phyloP scores from a whole-genome alignment of 495 filamentous ascomycete species.

The Aspergillus conjunctus region DNA sequence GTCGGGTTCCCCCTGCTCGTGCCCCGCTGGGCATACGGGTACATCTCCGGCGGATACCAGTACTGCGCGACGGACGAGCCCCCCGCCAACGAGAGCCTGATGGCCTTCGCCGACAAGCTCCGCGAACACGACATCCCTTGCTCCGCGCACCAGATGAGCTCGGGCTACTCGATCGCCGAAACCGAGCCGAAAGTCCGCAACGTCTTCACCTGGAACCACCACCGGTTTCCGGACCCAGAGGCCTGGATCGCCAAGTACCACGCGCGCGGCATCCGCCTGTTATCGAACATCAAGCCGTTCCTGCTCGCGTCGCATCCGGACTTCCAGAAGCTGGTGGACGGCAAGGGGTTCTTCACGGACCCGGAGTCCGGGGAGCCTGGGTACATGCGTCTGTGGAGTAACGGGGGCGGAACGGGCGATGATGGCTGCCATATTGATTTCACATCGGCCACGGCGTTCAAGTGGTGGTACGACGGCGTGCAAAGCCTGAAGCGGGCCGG shows the following conservation, averaged over 20 bases:
- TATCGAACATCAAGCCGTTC: slow-evolving; percentile 75
- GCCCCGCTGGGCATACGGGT: slow-evolving; percentile 68
- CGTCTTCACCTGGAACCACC: slow-evolving; percentile 70
- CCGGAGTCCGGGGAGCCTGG: slow-evolving; percentile 54
- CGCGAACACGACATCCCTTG: slow-evolving; percentile 67
- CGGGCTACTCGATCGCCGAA: slow-evolving; percentile 69
- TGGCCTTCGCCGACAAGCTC: slow-evolving; percentile 62
- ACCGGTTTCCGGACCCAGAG: slow-evolving; percentile 66
- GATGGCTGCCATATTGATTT: slow-evolving; percentile 73
- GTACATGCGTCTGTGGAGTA: slow-evolving; percentile 65
- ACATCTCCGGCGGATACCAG: slow-evolving; percentile 69
- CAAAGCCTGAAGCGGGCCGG: slow-evolving; percentile 59
- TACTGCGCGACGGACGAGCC: slow-evolving; percentile 67
- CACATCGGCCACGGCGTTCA: slow-evolving; percentile 61
- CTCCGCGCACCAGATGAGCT: slow-evolving; percentile 71
- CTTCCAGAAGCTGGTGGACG: slow-evolving; percentile 56
- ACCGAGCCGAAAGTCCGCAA: slow-evolving; percentile 65
- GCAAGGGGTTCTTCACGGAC: slow-evolving; percentile 62
- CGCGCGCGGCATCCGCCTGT: slow-evolving; percentile 60
- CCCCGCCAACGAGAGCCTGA: slow-evolving; percentile 56
- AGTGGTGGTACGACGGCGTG: slow-evolving; percentile 70
- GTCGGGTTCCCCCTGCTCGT: slow-evolving; percentile 66
- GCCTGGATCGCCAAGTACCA: slow-evolving; percentile 62
- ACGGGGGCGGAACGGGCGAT: slow-evolving; percentile 65
- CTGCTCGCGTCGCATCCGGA: slow-evolving; percentile 64